Evolutionary conservation across 441 rosid genomes (phyloP), one percentile per base, ranked within the genome.

Genomic region (Corymbia citriodora): DNA sequence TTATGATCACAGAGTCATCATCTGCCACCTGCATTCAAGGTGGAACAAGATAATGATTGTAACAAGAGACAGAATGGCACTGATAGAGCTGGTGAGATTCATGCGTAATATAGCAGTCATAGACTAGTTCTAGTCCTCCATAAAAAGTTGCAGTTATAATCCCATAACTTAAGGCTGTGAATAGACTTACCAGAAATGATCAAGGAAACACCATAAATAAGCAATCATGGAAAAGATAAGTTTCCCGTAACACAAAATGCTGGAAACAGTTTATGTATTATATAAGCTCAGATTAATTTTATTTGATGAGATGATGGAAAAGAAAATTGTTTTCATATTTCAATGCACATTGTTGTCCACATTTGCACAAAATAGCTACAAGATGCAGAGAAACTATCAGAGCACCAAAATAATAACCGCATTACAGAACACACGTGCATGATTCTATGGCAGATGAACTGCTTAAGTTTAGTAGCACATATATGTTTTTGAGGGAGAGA

Each of bases 1-100:
- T 95, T 87, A 97, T 90, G 92, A 98, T 96, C 92, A 98, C 99
- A 48, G 95, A 95, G 93, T 98, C 99, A 90, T 94, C 92, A 88
- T 94, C 95, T 87, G 95, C 96, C 88, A 98, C 95, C 99, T 98
- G 93, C 89, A 94, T 55, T 13, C 55, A 82, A 90, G 54, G 74
- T 33, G 54, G 88, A 72, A 36, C 50, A 54, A 48, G 90, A 82
- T 31, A 54, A 89, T 36, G 19, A 72, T 40, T 72, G 49, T 54
- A 90, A 59, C 72, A 89, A 87, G 79, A 65, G 82, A 68, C 79
- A 72, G 82, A 72, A 72, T 36, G 82, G 29, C 82, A 6, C 82
- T 72, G 29, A 72, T 27, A 10, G 82, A 72, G 16, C 82, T 72
- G 82, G 82, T 36, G 36, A 72, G 27, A 72, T 72, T 19, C 27